These are phyloP conservation scores for Vicia villosa DNA, from an alignment of 306 rosid species.

Conservation along the genomic window DNA sequence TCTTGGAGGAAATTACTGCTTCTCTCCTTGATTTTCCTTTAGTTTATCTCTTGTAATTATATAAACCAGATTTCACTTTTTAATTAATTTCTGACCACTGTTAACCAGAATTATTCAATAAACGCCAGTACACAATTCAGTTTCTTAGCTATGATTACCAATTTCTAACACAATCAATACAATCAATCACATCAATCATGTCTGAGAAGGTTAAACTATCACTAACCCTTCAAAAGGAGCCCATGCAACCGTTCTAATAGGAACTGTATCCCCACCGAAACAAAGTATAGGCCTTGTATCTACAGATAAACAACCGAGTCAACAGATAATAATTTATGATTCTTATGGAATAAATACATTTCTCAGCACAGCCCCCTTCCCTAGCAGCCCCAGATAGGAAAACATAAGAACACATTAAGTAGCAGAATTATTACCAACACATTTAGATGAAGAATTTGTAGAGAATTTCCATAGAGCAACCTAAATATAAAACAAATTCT, in stretches of 20 bases:
- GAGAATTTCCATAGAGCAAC: constrained; percentile 94
- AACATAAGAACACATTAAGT: constrained; percentile 17
- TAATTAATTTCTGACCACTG: neutral
- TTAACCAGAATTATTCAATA: neutral
- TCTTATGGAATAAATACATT: constrained; percentile 8
- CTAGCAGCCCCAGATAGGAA: constrained; percentile 31
- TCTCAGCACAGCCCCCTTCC: constrained; percentile 30
- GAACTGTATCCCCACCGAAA: constrained; percentile 82
- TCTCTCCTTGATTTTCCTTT: neutral
- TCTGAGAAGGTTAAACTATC: constrained; percentile 29
- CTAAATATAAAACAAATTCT: constrained; percentile 48
- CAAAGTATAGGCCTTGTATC: constrained; percentile 82
- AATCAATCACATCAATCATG: constrained; percentile 21
- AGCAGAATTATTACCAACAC: constrained; percentile 46
- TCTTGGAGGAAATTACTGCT: neutral
- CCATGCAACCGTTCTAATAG: constrained; percentile 89
- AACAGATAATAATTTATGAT: constrained; percentile 25
- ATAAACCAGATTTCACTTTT: neutral
- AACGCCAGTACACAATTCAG: neutral
- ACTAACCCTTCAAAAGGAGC: constrained; percentile 86
- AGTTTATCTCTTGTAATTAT: neutral
- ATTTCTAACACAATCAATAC: constrained; percentile 10
- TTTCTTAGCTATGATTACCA: neutral
- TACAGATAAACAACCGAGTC: constrained; percentile 46
- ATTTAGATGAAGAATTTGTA: constrained; percentile 54